phyloP scores from a whole-genome alignment of 495 filamentous ascomycete species.

The Penicillium daleae region DNA sequence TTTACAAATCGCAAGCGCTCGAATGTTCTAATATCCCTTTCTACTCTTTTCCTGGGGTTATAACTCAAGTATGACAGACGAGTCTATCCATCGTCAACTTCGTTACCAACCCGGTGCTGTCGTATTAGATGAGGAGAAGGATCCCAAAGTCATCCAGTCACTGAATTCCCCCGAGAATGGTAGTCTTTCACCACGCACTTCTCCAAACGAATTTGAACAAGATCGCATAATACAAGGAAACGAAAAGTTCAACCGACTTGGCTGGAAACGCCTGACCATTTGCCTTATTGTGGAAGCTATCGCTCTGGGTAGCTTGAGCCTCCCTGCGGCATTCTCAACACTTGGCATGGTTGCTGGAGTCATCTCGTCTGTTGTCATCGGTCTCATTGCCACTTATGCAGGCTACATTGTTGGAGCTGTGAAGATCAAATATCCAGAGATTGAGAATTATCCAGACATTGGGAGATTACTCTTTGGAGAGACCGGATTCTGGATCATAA shows the following conservation, averaged over 20 bases:
- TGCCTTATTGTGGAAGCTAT: slow-evolving; percentile 66
- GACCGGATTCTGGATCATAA: slow-evolving; percentile 62
- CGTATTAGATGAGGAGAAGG: neutral
- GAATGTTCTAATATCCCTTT: neutral
- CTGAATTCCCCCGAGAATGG: neutral
- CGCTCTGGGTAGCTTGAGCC: slow-evolving; percentile 60
- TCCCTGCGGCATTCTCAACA: slow-evolving; percentile 60
- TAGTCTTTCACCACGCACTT: neutral
- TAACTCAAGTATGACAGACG: neutral
- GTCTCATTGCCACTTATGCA: slow-evolving; percentile 69
- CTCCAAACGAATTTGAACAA: slow-evolving; percentile 1
- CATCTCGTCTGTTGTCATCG: slow-evolving; percentile 59
- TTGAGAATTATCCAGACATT: slow-evolving; percentile 68
- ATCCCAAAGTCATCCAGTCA: neutral
- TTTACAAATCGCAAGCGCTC: neutral
- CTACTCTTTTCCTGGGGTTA: neutral
- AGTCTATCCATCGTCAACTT: neutral
- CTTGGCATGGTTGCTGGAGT: slow-evolving; percentile 61
- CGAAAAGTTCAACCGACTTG: slow-evolving; percentile 35
- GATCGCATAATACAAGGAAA: slow-evolving; percentile 14
- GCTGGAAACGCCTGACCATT: slow-evolving; percentile 42
- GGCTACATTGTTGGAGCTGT: slow-evolving; percentile 73
- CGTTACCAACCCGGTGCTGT: neutral
- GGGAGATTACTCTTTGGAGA: slow-evolving; percentile 61
- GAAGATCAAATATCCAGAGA: slow-evolving; percentile 63